Evolutionary conservation across 208 protist genomes (phyloP), one percentile per base, ranked within the genome.

Genomic region (Acanthamoeba healyi): DNA sequence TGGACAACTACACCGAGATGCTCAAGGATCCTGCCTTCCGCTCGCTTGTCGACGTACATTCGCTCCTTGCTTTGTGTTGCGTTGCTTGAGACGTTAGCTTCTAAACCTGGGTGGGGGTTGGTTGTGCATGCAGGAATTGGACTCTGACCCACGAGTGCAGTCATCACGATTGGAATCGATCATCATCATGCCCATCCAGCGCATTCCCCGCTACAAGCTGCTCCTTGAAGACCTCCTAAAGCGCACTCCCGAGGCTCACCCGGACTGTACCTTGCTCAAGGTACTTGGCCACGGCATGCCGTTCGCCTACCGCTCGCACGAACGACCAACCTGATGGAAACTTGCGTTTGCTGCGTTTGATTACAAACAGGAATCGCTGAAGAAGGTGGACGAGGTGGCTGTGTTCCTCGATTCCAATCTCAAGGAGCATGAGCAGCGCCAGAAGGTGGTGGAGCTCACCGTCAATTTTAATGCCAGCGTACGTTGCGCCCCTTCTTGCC

Each of bases 151-250:
- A n/a, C 61, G 61, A 26, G 14, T 70, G 19, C 61, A 70, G 61
- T 12, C 72, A 6, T 42, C 42, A 6, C 72, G 72, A 15, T 26
- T 82, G 42, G 72, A 82, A 42, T 54, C 81, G 17, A 46, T 36
- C 26, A 14, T 88, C 46, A 93, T 86, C 72, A 94, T 84, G 56
- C 81, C 81, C 32, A 86, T 94, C 61, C 63, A 81, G 32, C 81
- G 81, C 51, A 88, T 88, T 32, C 81, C 81, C 5, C 42, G 81
- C 29, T 88, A 88, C 34, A 38, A 46, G n/a, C 81, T 65, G 9
- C 81, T 65, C 26, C 81, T 88, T 42, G 81, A 65, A 22, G 72
- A 81, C 36, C 72, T 81, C 22, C 72, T 81, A 7, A 46, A 81
- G 72, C 72, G 40, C 72, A 81, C 72, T 26, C 72, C 72, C n/a